Evolutionary conservation across 139 green algal species (phyloP), one percentile per base, ranked within the genome.

Genomic region (Tetratostichococcus sp.): DNA sequence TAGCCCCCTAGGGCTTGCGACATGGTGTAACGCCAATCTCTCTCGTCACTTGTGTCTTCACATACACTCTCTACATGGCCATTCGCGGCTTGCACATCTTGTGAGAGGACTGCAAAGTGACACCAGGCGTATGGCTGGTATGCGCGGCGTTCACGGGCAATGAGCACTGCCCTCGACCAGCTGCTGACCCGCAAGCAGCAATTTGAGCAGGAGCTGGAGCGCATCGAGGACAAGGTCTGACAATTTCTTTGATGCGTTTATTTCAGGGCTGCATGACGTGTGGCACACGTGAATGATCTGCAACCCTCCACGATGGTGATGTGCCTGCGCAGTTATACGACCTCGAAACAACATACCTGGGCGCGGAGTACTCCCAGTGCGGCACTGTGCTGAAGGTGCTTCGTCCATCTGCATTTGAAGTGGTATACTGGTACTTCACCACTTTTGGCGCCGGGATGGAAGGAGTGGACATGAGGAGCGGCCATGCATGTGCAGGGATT

Each of bases 301-400:
- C n/a, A n/a, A n/a, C n/a, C n/a, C n/a, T n/a, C n/a, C n/a, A n/a
- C n/a, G n/a, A n/a, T n/a, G n/a, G n/a, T n/a, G n/a, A n/a, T n/a
- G n/a, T n/a, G n/a, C 11, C 28, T 2, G 34, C 26, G 65, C 89
- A 94, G 90, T 85, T 94, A 43, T 86, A 86, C 42, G 84, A 94
- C 22, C 58, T 80, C n/a, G 90, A 94, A 70, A 82, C 78, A 5
- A 33, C 57, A 1, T 94, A 94, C 72, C 78, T 93, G 11, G 80
- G 74, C 33, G 84, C 89, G 14, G 90, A 94, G 30, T 86, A 86
- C 70, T 86, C 67, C 19, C 77, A 85, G 39, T 83, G 81, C 34
- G 90, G 89, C 68, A 91, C 76, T 1, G 87, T 90, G 0, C 50
- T 92, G 19, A 94, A 94, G 88, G 89, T 87, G 68, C 16, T 1